Conservation (phyloP, 345 rosid species). For the Firmiana major region DNA sequence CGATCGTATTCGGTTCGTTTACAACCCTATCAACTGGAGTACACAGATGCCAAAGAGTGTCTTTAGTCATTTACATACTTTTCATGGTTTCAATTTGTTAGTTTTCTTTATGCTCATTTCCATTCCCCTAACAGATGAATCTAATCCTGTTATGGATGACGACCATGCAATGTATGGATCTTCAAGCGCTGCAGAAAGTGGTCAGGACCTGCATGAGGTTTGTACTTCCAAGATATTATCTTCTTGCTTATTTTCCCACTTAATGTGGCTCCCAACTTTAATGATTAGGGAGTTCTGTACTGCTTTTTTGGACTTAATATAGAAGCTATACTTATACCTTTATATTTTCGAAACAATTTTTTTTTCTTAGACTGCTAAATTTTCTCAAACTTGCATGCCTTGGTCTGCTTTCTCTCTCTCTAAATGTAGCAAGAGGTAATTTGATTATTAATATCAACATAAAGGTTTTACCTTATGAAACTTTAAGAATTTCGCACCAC, state of each 20-base stretch:
- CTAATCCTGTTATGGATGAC: slow-evolving; percentile 26
- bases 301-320: not conserved
- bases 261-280: not conserved
- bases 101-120: not conserved
- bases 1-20: no score
- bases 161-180: slow-evolving; percentile 30
- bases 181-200: slow-evolving; percentile 28
- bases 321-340: not conserved
- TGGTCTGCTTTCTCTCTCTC: not conserved
- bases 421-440: not conserved
- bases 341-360: not conserved
- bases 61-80: slow-evolving; percentile 18
- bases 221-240: not conserved
- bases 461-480: not conserved
- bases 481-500: not conserved
- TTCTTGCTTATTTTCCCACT: not conserved
- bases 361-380: not conserved
- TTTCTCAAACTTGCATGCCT: not conserved
- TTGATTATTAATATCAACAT: not conserved
- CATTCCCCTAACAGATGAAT: slow-evolving; percentile 31
- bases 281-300: not conserved
- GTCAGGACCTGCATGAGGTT: slow-evolving; percentile 33
- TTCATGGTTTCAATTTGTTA: slow-evolving; percentile 3
- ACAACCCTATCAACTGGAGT: slow-evolving; percentile 58
- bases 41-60: slow-evolving; percentile 57